These are phyloP conservation scores for Canna indica DNA, from an alignment of 176 grass and related monocot genomes.

Conservation along the genomic window DNA sequence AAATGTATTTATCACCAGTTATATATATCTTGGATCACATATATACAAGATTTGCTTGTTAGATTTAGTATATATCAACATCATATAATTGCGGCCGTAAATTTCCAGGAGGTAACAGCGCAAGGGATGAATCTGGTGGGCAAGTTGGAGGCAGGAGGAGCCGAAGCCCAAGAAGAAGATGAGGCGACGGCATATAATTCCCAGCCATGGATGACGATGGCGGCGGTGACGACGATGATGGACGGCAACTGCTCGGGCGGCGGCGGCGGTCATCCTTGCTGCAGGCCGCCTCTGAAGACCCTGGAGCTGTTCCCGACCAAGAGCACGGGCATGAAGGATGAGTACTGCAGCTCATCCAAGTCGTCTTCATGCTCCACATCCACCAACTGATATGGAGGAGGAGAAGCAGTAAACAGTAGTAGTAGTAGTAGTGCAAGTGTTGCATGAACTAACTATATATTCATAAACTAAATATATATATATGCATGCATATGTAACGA, in stretches of 20 bases:
- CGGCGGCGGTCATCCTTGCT: slow-evolving; percentile 36
- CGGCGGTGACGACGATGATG: slow-evolving; percentile 7
- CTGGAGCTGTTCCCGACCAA: slow-evolving; percentile 79
- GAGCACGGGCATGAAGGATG: slow-evolving; percentile 67
- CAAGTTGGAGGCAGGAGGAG: slow-evolving; percentile 26
- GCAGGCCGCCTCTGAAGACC: slow-evolving; percentile 52
- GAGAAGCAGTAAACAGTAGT: not conserved
- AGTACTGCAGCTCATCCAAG: slow-evolving; percentile 72
- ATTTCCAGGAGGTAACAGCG: slow-evolving; percentile 20
- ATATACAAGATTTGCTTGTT: too few relatives aligned
- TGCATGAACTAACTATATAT: too few relatives aligned
- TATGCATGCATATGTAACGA: too few relatives aligned
- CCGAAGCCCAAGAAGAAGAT: not conserved
- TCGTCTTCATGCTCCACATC: slow-evolving; percentile 90
- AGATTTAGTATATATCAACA: too few relatives aligned
- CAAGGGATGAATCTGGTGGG: slow-evolving; percentile 33
- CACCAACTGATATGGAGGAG: slow-evolving; percentile 39
- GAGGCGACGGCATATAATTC: not conserved
- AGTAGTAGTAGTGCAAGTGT: too few relatives aligned
- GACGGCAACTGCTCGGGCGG: slow-evolving; percentile 5
- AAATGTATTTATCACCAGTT: too few relatives aligned
- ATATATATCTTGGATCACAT: too few relatives aligned
- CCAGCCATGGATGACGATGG: slow-evolving; percentile 15
- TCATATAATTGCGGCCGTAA: too few relatives aligned
- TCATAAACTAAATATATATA: too few relatives aligned